Evolutionary conservation across 768 basidiomycete species (phyloP), one percentile per base, ranked within the genome.

Genomic region (Rhizopogon vulgaris): DNA sequence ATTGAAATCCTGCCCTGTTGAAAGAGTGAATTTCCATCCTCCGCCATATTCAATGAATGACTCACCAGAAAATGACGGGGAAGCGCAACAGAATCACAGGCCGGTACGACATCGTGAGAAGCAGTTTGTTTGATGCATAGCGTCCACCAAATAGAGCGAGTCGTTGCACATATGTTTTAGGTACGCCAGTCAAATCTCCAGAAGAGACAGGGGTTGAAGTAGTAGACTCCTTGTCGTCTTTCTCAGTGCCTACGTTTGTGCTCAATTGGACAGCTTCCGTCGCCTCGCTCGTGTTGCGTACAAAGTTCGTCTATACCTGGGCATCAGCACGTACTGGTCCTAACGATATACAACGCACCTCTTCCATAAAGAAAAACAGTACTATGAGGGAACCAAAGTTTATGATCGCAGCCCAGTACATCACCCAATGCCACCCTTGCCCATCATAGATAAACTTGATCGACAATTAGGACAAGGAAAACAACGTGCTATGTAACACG

Each of bases 331-430:
- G 10, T 11, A 42, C 11, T 22, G 12, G 28, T n/a, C 14, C 22
- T 14, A 39, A 17, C 28, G 10, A 28, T 15, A 43, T 47, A n/a
- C 7, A 24, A 24, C 55, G 30, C 15, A 59, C 58, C 57, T 59
- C 58, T 40, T 59, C 58, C 58, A 59, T 59, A 24, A 56, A 56
- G 41, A 59, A 22, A 40, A 55, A 59, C 17, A 59, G 41, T 1
- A 59, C 14, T n/a, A 59, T 52, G 18, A 58, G 34, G 6, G 58
- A 51, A 37, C 41, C 51, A 28, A 56, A 52, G 37, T 59, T 59
- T 51, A 58, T 59, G 27, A 59, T 59, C 18, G 57, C 58, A 15
- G 57, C 58, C 58, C 58, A 58, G 27, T 59, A 59, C 58, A 59
- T 59, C 15, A 59, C 58, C 58, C 58, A 59, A 28, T 58, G 54